These are phyloP conservation scores for Penicillium canescens DNA, from an alignment of 495 filamentous ascomycete genomes.

Conservation along the genomic window DNA sequence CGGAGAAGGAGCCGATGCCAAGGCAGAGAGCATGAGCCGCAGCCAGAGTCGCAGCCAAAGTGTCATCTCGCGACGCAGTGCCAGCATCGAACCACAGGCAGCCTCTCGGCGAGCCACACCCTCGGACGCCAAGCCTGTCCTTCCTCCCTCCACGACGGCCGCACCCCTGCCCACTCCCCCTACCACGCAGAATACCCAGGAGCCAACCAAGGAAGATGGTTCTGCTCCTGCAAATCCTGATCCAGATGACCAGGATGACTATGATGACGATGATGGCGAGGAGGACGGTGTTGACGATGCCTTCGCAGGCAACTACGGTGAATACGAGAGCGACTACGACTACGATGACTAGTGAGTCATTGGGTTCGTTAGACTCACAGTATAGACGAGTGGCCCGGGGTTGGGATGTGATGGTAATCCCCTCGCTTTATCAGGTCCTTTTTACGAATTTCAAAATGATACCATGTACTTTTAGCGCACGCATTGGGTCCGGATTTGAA, in stretches of 20 bases:
- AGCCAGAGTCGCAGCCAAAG: conserved; percentile 42
- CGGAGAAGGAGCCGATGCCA: conserved; percentile 33
- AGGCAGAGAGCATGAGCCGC: conserved; percentile 34
- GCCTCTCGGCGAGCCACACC: conserved; percentile 23
- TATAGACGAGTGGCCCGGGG: no score
- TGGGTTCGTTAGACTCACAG: no score
- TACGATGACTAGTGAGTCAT: conserved; percentile 12
- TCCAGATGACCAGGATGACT: conserved; percentile 34
- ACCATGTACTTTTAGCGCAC: no score
- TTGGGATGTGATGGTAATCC: no score
- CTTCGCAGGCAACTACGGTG: conserved; percentile 37
- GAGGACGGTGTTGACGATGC: conserved; percentile 41
- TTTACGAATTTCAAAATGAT: no score
- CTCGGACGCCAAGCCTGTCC: conserved; percentile 12
- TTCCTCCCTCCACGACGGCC: conserved; percentile 1
- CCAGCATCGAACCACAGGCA: conserved; percentile 34
- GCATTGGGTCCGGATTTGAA: no score
- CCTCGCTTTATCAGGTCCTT: no score
- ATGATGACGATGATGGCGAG: conserved; percentile 30
- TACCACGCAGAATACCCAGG: conserved; percentile 6
- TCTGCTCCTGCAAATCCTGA: conserved; percentile 17
- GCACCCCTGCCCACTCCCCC: conserved; percentile 18
- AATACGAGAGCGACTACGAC: conserved; percentile 37
- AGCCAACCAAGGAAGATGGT: not conserved
- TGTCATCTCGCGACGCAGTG: conserved; percentile 39